Evolutionary conservation across 1,284 basidiomycete species (phyloP), one percentile per base, ranked within the genome.

Genomic region (Inonotus hispidus): DNA sequence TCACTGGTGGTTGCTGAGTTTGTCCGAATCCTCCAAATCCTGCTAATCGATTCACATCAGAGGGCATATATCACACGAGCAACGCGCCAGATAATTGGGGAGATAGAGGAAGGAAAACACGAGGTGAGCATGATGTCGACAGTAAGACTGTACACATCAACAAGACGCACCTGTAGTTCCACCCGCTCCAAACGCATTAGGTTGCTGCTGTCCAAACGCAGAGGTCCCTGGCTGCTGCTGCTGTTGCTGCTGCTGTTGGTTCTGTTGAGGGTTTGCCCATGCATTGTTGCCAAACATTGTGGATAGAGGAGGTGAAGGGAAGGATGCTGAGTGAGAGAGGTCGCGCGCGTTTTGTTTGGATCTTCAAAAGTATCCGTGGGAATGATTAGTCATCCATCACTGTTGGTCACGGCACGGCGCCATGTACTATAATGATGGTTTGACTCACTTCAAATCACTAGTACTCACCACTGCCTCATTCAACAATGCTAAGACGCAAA

Each of bases 221-320:
- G 75, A 73, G 59, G 71, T 68, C 49, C 73, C 72, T 43, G 67
- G 69, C 59, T 69, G 71, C 60, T 71, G 73, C 46, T 71, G 72
- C 53, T 43, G 41, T 14, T 71, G 77, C 62, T 74, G 77, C 59
- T 73, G 75, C 65, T 73, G 75, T 65, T 76, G 81, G 61, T 76
- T 77, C 67, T 82, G 80, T 68, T 82, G 80, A 60, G 81, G 81
- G 68, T 81, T 83, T 19, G 76, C 77, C 88, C 88, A 90, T 56
- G 84, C 76, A 57, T 73, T 79, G 62, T 74, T 73, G 61, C 78
- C 78, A 68, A 88, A 89, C 87, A 89, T 88, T 57, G 63, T 72
- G 57, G 66, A 53, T 53, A 25, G 46, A 13, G 46, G 46, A 49
- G 19, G 46, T 23, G 46, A 49, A 49, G n/a, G 46, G 46, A 49